Conservation (phyloP, 495 filamentous ascomycete species). For the Sabuloglossum arenarium region DNA sequence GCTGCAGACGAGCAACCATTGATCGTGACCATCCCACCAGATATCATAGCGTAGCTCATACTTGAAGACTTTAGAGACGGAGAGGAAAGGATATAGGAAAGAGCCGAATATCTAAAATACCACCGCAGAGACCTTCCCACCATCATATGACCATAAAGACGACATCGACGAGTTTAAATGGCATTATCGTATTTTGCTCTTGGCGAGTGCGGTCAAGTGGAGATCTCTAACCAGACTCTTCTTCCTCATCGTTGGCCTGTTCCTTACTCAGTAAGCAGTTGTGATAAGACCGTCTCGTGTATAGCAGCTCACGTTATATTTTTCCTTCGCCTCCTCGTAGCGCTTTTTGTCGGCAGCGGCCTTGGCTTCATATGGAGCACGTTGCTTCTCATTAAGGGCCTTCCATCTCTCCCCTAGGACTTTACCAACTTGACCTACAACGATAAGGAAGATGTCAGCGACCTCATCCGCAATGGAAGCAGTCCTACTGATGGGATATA, state of each 20-base stretch:
- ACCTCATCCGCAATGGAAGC: background rate
- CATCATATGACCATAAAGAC: background rate
- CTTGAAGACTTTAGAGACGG: background rate
- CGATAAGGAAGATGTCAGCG: slow-evolving; percentile 7
- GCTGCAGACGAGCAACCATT: background rate
- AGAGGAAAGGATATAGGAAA: background rate
- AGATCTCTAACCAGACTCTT: background rate
- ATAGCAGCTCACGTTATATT: slow-evolving; percentile 48
- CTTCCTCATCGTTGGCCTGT: slow-evolving; percentile 1
- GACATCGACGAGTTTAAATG: background rate
- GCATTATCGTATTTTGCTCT: background rate
- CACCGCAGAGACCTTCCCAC: background rate
- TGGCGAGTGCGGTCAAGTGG: background rate
- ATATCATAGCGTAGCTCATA: slow-evolving; percentile 2
- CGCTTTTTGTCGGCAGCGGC: slow-evolving; percentile 93
- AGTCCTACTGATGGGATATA: slow-evolving; percentile 22
- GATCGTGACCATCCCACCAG: slow-evolving; percentile 1
- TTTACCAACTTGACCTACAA: slow-evolving; percentile 88
- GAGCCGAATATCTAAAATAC: background rate
- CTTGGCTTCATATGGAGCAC: slow-evolving; percentile 85
- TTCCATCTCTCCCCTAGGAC: slow-evolving; percentile 96
- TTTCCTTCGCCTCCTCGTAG: slow-evolving; percentile 91
- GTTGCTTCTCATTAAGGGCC: slow-evolving; percentile 72
- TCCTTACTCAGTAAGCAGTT: background rate
- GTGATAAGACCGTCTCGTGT: background rate